Conservation (phyloP, 1,284 basidiomycete species). For the Schizopora paradoxa region DNA sequence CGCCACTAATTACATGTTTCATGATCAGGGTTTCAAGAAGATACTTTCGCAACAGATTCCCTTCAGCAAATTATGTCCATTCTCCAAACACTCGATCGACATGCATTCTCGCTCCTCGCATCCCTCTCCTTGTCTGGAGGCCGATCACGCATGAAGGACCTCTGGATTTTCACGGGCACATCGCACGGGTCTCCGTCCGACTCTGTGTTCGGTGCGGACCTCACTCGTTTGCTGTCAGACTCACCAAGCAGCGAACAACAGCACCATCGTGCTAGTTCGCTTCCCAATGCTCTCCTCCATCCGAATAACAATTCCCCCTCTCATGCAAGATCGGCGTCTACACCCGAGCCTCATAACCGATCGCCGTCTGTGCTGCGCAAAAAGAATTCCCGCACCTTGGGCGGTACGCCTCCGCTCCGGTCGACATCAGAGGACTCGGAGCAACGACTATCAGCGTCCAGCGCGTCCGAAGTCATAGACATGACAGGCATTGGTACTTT, state of each 20-base stretch:
- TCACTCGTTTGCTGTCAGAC: not conserved
- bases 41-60: slow-evolving; percentile 72
- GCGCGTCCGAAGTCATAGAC: slow-evolving; percentile 52
- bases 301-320: not conserved
- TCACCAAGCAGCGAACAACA: not conserved
- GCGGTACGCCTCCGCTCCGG: slow-evolving; percentile 30
- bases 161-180: slow-evolving; percentile 72
- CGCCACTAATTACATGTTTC: slow-evolving; percentile 12
- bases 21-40: slow-evolving; percentile 65
- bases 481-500: slow-evolving; percentile 59
- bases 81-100: slow-evolving; percentile 58
- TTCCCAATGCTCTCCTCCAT: not conserved
- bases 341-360: not conserved
- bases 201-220: slow-evolving; percentile 28
- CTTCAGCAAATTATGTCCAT: slow-evolving; percentile 67
- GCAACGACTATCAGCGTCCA: slow-evolving; percentile 35
- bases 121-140: slow-evolving; percentile 59
- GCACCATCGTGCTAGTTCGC: not conserved
- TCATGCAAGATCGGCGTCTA: too few relatives aligned
- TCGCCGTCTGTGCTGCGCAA: slow-evolving; percentile 12
- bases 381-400: slow-evolving; percentile 27
- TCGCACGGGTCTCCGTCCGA: slow-evolving; percentile 26
- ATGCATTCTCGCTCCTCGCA: slow-evolving; percentile 61
- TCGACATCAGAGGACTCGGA: slow-evolving; percentile 22
- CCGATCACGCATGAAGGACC: slow-evolving; percentile 67